These are phyloP conservation scores for Scopulariopsis brevicaulis DNA, from an alignment of 2,329 filamentous ascomycete species.

Conservation along the genomic window DNA sequence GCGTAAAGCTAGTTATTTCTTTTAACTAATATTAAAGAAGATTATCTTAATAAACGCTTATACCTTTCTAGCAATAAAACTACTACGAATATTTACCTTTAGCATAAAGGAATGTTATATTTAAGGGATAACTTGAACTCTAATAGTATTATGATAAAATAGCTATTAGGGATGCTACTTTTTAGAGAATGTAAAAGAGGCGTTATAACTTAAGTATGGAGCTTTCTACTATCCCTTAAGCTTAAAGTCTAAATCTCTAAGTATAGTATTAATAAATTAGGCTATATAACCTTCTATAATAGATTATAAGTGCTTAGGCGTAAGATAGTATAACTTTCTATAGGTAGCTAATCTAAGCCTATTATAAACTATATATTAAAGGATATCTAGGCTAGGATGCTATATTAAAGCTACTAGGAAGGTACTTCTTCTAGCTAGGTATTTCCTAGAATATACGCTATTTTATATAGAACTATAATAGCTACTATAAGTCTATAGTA, in stretches of 20 bases:
- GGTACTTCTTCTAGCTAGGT: constrained; percentile 1
- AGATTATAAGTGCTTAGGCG: neutral
- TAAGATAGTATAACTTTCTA: neutral
- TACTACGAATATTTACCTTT: neutral
- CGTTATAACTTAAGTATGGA: neutral
- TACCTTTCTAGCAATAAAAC: neutral
- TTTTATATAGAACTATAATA: neutral
- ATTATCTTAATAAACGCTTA: too few relatives aligned
- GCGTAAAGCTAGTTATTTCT: constrained; percentile 7
- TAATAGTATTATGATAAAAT: too few relatives aligned
- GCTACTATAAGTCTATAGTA: neutral
- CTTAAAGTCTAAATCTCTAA: neutral
- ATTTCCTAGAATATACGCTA: neutral
- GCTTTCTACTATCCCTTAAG: neutral
- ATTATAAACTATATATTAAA: neutral
- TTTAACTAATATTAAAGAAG: neutral
- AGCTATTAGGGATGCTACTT: neutral
- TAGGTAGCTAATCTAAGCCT: neutral
- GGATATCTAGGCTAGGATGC: neutral
- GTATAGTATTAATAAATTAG: neutral
- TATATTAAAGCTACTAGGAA: neutral
- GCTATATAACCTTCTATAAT: neutral
- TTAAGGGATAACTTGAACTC: neutral
- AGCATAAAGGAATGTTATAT: neutral
- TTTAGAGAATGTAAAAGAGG: too few relatives aligned